Conservation (phyloP, 2,329 filamentous ascomycete species). For the Phaeoacremonium minimum region DNA sequence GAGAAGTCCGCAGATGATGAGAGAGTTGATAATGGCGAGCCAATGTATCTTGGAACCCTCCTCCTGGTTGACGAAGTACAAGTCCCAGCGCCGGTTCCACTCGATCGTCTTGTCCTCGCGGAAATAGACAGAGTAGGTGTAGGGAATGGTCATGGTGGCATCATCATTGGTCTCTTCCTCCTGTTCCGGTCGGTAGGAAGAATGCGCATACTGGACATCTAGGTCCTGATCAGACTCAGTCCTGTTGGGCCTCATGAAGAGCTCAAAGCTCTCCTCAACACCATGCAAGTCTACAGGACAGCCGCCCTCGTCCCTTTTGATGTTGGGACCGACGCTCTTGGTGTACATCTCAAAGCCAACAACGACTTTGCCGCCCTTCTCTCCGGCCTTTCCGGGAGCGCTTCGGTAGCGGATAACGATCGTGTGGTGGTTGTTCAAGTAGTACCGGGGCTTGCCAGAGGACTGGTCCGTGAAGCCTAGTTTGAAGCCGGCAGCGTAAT, state of each 20-base stretch:
- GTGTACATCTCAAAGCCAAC: constrained; percentile 89
- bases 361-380: constrained; percentile 71
- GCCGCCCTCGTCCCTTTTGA: constrained; percentile 56
- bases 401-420: constrained; percentile 75
- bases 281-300: constrained; percentile 65
- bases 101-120: constrained; percentile 76
- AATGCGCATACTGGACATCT: constrained; percentile 45
- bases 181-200: constrained; percentile 54
- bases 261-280: constrained; percentile 61
- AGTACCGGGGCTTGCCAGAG: constrained; percentile 58
- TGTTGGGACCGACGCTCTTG: constrained; percentile 67
- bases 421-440: constrained; percentile 84
- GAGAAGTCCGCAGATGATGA: constrained; percentile 76
- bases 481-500: constrained; percentile 89
- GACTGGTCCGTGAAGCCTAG: constrained; percentile 71
- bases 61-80: constrained; percentile 85
- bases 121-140: constrained; percentile 88
- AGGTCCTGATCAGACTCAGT: constrained; percentile 40
- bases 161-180: constrained; percentile 57
- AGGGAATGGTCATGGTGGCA: constrained; percentile 68
- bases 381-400: constrained; percentile 64
- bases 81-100: constrained; percentile 81
- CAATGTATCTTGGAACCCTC: constrained; percentile 80
- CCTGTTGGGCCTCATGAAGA: constrained; percentile 61
- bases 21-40: constrained; percentile 82